Evolutionary conservation across 495 filamentous ascomycete genomes (phyloP).

Genomic region (Penicillium goetzii): DNA sequence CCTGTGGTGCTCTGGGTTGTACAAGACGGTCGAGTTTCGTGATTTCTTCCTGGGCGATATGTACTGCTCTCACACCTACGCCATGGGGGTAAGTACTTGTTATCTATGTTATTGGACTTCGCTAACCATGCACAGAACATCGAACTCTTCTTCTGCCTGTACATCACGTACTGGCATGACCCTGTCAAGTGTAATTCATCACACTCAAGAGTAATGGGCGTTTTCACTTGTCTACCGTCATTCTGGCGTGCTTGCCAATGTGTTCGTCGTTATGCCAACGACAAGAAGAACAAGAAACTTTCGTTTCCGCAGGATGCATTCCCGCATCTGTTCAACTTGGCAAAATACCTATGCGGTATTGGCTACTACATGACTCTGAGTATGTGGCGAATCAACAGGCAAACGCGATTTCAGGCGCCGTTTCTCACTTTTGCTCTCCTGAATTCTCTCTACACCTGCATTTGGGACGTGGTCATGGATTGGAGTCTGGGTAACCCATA

Average conservation of each 20-base stretch:
- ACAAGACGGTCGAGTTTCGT: constrained; percentile 85
- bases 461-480: constrained; percentile 99
- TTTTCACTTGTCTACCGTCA: constrained; percentile 81
- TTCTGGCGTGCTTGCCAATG: constrained; percentile 92
- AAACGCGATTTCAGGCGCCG: constrained; percentile 57
- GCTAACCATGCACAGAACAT: constrained; percentile 66
- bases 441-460: constrained; percentile 79
- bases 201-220: constrained; percentile 81
- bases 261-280: constrained; percentile 76
- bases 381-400: constrained; percentile 75
- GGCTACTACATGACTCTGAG: constrained; percentile 75
- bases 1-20: constrained; percentile 79
- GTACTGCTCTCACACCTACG: constrained; percentile 92
- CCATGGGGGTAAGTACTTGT: constrained; percentile 72
- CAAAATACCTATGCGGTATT: constrained; percentile 88
- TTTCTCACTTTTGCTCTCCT: constrained; percentile 80
- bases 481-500: constrained; percentile 84
- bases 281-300: constrained; percentile 9
- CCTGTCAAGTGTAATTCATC: constrained; percentile 81
- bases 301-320: constrained; percentile 77
- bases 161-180: constrained; percentile 71
- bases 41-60: constrained; percentile 98
- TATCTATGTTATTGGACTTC: background rate
- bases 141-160: constrained; percentile 92
- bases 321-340: constrained; percentile 90